Percentiles rank a stretch among this genome's conserved stretches.
Evolutionary conservation across 2,329 filamentous ascomycete genomes (phyloP).

Genomic region (Pyrenochaeta sp.): DNA sequence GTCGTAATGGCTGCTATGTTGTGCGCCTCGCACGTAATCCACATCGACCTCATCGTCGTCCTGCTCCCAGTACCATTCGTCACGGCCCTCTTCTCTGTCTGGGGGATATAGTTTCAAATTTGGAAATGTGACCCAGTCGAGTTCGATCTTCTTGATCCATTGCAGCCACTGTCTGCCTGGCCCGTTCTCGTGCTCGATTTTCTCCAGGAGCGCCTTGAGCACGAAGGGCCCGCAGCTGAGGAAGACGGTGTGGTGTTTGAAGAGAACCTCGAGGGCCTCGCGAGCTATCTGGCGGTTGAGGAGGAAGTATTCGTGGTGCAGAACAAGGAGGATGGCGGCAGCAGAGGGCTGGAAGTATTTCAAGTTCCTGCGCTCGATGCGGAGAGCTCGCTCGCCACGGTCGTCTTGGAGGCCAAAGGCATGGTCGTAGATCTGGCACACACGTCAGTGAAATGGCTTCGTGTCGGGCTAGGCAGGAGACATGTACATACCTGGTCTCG

Average conservation of each 20-base stretch:
- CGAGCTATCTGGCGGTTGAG: slow-evolving; percentile 43
- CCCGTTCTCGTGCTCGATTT: slow-evolving; percentile 33
- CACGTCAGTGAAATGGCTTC: no score
- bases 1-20: slow-evolving; percentile 37
- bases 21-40: slow-evolving; percentile 36
- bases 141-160: slow-evolving; percentile 40
- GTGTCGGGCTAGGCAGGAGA: neutral
- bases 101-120: slow-evolving; percentile 43
- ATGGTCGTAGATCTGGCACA: slow-evolving; percentile 40
- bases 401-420: slow-evolving; percentile 32
- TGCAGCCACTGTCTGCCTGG: slow-evolving; percentile 38
- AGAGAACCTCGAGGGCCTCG: slow-evolving; percentile 44
- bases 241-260: slow-evolving; percentile 43
- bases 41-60: slow-evolving; percentile 33
- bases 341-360: slow-evolving; percentile 42
- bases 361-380: slow-evolving; percentile 46
- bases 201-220: slow-evolving; percentile 36
- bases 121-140: slow-evolving; percentile 47
- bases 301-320: slow-evolving; percentile 44
- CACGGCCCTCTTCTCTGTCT: slow-evolving; percentile 26
- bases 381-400: slow-evolving; percentile 33
- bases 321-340: slow-evolving; percentile 39
- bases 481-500: slow-evolving; percentile 41
- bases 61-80: slow-evolving; percentile 38
- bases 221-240: slow-evolving; percentile 47